Evolutionary conservation across 352 stramenopile species (phyloP), one percentile per base, ranked within the genome.

Genomic region (Globisporangium carolinianum): DNA sequence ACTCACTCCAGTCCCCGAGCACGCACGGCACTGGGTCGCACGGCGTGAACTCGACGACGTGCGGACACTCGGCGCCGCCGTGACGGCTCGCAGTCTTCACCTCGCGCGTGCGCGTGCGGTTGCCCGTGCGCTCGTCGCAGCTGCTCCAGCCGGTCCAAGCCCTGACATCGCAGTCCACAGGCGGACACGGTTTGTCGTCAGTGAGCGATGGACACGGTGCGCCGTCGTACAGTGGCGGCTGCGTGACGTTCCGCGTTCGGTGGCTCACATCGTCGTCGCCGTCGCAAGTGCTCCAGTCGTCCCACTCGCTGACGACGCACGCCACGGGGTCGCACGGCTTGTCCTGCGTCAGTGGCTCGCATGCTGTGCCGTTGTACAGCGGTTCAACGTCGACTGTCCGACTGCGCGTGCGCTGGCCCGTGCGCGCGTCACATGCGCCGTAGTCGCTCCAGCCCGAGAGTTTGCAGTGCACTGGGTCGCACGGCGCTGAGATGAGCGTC

Each of bases 11-110:
- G 1, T 71, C 50, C 0, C 69, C 63, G 0, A 86, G 66, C 2
- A 61, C 66, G 39, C 78, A 88, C 32, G 72, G 49, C 1, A 88
- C 66, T 0, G 75, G 73, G 7, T 82, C 68, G 38, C 78, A 89
- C 0, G 55, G 1, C 12, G 69, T 87, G 15, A 59, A 62, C 9
- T 83, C 68, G 6, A 35, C 63, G 0, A 83, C 57, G 32, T 48
- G 37, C 9, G 58, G 60, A 39, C 80, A 90, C 2, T 41, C 49
- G 0, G 56, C 55, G 2, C 77, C 77, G 3, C 66, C 74, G 39
- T 80, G 63, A 6, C 62, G 62, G 38, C 67, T 11, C 0, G 52
- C 42, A 15, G 66, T 63, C 0, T 57, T 67, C 0, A 79, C 61
- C 0, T 42, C 58, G 4, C 80, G 72, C 0, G 60, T 73, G 12